A percentile compares a stretch with the other conserved stretches of the same genome.
Evolutionary conservation across 1,284 basidiomycete genomes (phyloP).

Genomic region (Rugosomyces carneus): DNA sequence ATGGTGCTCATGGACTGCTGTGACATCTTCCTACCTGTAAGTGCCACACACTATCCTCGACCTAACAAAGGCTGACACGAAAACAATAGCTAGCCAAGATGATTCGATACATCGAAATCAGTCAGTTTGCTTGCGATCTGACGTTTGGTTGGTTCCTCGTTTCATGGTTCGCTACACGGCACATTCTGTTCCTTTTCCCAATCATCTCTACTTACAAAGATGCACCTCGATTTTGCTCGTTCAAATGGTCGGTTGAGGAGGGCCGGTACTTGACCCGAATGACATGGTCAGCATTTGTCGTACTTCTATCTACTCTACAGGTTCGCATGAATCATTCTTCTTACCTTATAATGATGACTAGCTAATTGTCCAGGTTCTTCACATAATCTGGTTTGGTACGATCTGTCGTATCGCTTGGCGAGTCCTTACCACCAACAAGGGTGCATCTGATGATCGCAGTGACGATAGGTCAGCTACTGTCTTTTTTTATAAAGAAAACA

Average conservation of each 20-base stretch:
- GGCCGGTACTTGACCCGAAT: constrained; percentile 52
- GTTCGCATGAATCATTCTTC: constrained; percentile 29
- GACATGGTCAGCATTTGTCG: constrained; percentile 45
- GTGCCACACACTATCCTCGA: constrained; percentile 26
- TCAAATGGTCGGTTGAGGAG: constrained; percentile 53
- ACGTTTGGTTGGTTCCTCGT: constrained; percentile 80
- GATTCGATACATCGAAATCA: constrained; percentile 73
- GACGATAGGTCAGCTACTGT: constrained; percentile 43
- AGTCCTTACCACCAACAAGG: constrained; percentile 67
- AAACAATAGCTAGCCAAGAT: constrained; percentile 81
- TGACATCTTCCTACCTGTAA: constrained; percentile 87
- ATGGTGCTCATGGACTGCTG: constrained; percentile 92
- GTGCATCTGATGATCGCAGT: constrained; percentile 81
- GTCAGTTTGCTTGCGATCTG: constrained; percentile 65
- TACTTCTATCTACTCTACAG: constrained; percentile 59
- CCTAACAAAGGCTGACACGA: not conserved
- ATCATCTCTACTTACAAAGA: constrained; percentile 59
- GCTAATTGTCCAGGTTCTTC: constrained; percentile 46
- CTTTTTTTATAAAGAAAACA: too few relatives aligned
- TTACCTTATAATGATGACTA: not conserved
- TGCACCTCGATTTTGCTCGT: constrained; percentile 40
- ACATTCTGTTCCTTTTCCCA: constrained; percentile 70
- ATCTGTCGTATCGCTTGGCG: constrained; percentile 78
- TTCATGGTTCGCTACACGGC: constrained; percentile 87
- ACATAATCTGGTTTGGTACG: constrained; percentile 83